Conservation (phyloP, 2,329 filamentous ascomycete species). For the Cercospora sp. region DNA sequence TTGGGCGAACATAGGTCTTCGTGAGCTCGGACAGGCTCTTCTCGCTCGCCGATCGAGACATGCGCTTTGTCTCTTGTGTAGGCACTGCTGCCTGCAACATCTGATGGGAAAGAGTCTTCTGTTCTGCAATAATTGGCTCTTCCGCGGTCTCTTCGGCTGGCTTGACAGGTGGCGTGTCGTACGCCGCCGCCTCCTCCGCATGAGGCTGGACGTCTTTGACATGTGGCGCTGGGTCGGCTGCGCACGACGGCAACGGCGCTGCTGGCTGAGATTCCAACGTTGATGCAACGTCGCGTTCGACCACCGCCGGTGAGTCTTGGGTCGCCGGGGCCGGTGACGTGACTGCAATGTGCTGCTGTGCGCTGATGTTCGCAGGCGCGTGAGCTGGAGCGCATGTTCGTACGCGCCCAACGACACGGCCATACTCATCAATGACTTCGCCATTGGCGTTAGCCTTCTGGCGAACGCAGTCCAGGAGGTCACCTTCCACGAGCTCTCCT, state of each 20-base stretch:
- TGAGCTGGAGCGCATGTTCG: slow-evolving; percentile 14
- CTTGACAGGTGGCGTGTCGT: background rate
- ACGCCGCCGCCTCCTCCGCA: background rate
- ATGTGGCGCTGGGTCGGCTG: background rate
- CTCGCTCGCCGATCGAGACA: slow-evolving; percentile 24
- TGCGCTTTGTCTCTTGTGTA: slow-evolving; percentile 5
- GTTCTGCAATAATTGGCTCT: background rate
- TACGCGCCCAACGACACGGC: slow-evolving; percentile 46
- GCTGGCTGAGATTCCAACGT: background rate
- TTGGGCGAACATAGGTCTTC: slow-evolving; percentile 27
- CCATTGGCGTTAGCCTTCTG: slow-evolving; percentile 50
- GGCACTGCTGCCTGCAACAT: background rate
- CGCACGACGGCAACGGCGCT: background rate
- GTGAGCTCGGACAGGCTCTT: slow-evolving; percentile 26
- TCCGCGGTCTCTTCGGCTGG: background rate
- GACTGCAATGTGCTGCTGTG: background rate
- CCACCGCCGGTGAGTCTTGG: background rate
- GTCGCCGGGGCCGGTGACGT: background rate
- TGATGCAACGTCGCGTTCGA: background rate
- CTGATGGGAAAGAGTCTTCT: background rate
- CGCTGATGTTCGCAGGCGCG: background rate
- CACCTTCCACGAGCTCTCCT: slow-evolving; percentile 50
- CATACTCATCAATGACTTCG: slow-evolving; percentile 50
- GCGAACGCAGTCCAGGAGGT: slow-evolving; percentile 46
- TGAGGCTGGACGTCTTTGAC: background rate